A percentile compares a stretch with the other conserved stretches of the same genome.
Evolutionary conservation across 2,329 filamentous ascomycete species (phyloP).

Genomic region (Aspergillus transmontanensis): DNA sequence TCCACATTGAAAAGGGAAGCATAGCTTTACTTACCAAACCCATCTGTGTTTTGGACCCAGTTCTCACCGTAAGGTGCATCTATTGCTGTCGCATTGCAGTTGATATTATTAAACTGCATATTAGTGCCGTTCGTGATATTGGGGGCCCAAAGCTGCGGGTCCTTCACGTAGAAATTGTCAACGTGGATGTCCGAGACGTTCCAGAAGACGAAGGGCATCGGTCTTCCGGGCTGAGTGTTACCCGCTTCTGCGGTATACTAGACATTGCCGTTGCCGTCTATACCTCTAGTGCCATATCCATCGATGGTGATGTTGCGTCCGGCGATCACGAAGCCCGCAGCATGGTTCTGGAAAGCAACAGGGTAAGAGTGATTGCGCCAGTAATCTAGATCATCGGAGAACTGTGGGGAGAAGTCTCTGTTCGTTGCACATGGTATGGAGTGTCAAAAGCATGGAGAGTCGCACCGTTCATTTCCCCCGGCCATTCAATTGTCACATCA

Average conservation of each 20-base stretch:
- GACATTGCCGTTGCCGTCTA: slow-evolving; percentile 56
- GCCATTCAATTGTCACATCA: slow-evolving; percentile 56
- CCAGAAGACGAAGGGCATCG: not conserved
- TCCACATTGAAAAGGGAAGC: not conserved
- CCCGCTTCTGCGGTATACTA: slow-evolving; percentile 57
- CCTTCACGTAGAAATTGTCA: slow-evolving; percentile 54
- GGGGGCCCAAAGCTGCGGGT: slow-evolving; percentile 55
- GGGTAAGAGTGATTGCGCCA: slow-evolving; percentile 58
- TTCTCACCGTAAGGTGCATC: not conserved
- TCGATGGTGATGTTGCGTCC: slow-evolving; percentile 55
- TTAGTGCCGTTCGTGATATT: slow-evolving; percentile 63
- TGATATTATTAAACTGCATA: slow-evolving; percentile 32
- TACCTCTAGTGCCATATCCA: slow-evolving; percentile 56
- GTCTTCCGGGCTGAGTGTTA: slow-evolving; percentile 43
- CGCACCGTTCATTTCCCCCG: slow-evolving; percentile 53
- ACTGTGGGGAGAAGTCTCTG: slow-evolving; percentile 12
- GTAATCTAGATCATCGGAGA: slow-evolving; percentile 55
- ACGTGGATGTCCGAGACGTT: slow-evolving; percentile 53
- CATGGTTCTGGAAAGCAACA: slow-evolving; percentile 59
- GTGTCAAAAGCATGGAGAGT: not conserved
- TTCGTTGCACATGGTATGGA: slow-evolving; percentile 22
- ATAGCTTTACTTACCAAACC: not conserved
- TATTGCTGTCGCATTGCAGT: not conserved
- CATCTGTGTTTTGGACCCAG: not conserved
- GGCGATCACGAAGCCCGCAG: slow-evolving; percentile 55